Percentiles rank a stretch among this genome's conserved stretches.
Conservation (phyloP, 1,284 basidiomycete species). For the Ceratobasidium sp. region DNA sequence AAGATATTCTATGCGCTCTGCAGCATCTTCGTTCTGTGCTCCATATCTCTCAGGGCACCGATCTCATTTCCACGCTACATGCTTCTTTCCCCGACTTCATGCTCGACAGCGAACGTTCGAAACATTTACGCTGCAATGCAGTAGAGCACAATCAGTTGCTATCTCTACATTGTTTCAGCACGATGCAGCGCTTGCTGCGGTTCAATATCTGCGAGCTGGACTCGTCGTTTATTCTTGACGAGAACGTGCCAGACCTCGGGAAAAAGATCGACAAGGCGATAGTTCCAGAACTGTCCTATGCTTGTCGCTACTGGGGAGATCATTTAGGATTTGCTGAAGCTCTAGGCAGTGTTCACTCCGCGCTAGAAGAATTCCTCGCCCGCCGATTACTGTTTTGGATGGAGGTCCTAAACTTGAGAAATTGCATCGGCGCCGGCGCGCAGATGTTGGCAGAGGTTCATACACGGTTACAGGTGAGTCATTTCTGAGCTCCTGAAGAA, state of each 20-base stretch:
- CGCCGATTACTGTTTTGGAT: no score
- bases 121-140: neutral
- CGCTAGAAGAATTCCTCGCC: no score
- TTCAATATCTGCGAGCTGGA: neutral
- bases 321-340: no score
- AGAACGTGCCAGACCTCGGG: neutral
- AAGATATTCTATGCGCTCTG: neutral
- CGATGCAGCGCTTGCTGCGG: constrained; percentile 7
- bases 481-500: no score
- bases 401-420: no score
- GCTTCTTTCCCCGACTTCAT: constrained; percentile 1
- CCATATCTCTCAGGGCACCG: neutral
- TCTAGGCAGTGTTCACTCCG: no score
- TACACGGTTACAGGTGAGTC: no score
- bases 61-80: neutral
- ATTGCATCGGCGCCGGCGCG: no score
- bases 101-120: neutral
- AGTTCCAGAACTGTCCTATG: neutral
- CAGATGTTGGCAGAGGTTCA: no score
- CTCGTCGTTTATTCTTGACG: neutral
- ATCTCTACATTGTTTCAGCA: neutral
- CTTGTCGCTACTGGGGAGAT: no score
- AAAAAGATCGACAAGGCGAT: neutral
- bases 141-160: neutral
- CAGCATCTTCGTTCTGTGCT: constrained; percentile 5